Base-by-base conservation (phyloP, 1,284 basidiomycete genomes). In the Gastroboletus turbinatus region DNA sequence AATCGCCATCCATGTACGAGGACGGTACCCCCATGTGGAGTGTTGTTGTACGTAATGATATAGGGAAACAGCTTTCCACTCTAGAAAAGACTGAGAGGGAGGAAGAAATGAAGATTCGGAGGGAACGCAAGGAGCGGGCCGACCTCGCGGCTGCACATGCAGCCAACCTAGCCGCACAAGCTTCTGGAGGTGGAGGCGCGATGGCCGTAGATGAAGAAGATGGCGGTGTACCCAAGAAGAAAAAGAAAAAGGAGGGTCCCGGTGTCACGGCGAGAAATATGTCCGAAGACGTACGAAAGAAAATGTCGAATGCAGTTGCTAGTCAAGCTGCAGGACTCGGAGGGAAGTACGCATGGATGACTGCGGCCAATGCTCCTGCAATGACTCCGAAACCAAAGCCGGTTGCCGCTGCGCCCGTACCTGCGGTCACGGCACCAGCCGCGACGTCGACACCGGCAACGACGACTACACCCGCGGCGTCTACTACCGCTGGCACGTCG, bases 241-340 rank as follows among this genome's bases (percentile, higher is more conserved):
- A 92, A 73, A 83, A 86, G 72, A 91, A 92, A 69, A 89, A 88
- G 70, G 87, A 90, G 30, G 90, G 90, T 0, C 90, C 90, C 0
- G 89, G 89, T 4, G 88, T 92, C 11, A 90, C 88, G 0, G 90
- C 90, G 49, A 78, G 86, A 55, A 94, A 93, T 67, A 92, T 94
- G 88, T 87, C 85, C 2, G 92, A 92, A 70, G 92, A 94, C 64
- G 88, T 92, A 62, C 78, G 87, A 61, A 94, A 94, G 78, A 92
- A 92, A 69, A 85, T 94, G 84, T 90, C 88, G 44, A 92, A 94
- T 69, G 89, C 89, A 32, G 88, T 90, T 5, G 92, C 92, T n/a
- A 87, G 84, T 63, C 88, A 91, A 66, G 90, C 89, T 2, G 88
- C 90, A n/a, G 91, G 92, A 0, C 68, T 91, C 33, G 83, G 85